Conservation (phyloP, 2,329 filamentous ascomycete species). For the Zarea fungicola region DNA sequence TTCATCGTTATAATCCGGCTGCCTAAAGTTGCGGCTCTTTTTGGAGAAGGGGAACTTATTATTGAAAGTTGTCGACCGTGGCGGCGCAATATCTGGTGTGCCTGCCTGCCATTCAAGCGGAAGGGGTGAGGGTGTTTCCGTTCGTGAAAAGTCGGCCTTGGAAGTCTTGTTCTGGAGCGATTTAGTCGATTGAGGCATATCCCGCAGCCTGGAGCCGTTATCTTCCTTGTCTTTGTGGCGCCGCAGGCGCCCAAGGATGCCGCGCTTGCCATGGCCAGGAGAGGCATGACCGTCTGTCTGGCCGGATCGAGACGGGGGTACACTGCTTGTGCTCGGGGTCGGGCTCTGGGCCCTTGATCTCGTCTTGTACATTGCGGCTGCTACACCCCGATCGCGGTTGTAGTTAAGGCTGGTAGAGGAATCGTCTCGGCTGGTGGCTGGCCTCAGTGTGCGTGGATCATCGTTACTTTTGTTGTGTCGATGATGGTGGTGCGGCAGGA, state of each 20-base stretch:
- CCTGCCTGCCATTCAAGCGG: constrained; percentile 25
- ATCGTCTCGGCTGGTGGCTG: constrained; percentile 72
- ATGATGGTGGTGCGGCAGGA: constrained; percentile 44
- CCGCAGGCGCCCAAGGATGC: constrained; percentile 46
- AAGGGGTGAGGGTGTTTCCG: constrained; percentile 31
- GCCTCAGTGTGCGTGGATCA: constrained; percentile 60
- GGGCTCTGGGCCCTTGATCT: constrained; percentile 70
- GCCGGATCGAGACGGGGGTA: constrained; percentile 44
- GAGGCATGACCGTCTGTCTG: constrained; percentile 53
- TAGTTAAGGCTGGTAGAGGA: constrained; percentile 46
- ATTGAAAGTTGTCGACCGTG: constrained; percentile 50
- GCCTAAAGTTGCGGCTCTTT: constrained; percentile 43
- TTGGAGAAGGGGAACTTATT: constrained; percentile 61
- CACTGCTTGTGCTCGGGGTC: constrained; percentile 68
- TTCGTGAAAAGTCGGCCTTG: constrained; percentile 39
- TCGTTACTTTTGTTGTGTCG: constrained; percentile 68
- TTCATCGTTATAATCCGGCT: constrained; percentile 51
- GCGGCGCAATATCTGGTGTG: constrained; percentile 23
- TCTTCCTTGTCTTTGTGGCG: constrained; percentile 52
- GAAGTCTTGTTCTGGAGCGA: constrained; percentile 49
- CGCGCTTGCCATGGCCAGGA: constrained; percentile 49
- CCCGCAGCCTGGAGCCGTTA: constrained; percentile 34
- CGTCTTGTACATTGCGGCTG: constrained; percentile 40
- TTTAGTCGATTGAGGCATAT: constrained; percentile 47
- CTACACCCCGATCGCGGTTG: constrained; percentile 49